Evolutionary conservation across 2,329 filamentous ascomycete genomes (phyloP).

Genomic region (Aspergillus japonicus): DNA sequence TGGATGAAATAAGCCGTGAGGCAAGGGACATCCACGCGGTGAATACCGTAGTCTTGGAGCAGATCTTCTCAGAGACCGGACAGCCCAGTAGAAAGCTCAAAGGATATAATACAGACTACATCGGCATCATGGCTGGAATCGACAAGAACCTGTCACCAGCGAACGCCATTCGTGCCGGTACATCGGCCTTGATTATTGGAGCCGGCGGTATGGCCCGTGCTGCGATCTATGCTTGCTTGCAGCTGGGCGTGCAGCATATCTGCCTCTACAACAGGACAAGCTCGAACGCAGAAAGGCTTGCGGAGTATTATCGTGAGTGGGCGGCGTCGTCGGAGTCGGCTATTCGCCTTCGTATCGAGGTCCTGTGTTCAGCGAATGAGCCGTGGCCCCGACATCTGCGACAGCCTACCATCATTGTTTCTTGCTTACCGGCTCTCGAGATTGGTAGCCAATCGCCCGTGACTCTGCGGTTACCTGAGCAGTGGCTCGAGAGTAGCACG

Average conservation of each 20-base stretch:
- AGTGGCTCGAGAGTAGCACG: conserved; percentile 24
- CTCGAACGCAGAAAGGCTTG: conserved; percentile 19
- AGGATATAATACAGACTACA: conserved; percentile 32
- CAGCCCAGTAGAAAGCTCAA: conserved; percentile 15
- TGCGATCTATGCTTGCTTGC: conserved; percentile 27
- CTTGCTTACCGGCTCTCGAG: background rate
- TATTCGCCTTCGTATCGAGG: conserved; percentile 2
- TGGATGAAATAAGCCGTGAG: conserved; percentile 23
- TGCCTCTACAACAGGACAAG: conserved; percentile 29
- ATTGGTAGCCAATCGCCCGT: background rate
- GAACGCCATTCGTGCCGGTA: conserved; percentile 22
- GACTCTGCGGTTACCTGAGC: conserved; percentile 11
- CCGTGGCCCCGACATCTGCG: conserved; percentile 20
- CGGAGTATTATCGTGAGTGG: conserved; percentile 17
- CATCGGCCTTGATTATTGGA: conserved; percentile 26
- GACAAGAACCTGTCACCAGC: conserved; percentile 26
- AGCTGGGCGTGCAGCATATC: conserved; percentile 26
- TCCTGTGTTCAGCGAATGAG: conserved; percentile 13
- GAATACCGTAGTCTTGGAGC: conserved; percentile 25
- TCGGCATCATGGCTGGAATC: conserved; percentile 30
- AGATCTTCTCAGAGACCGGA: background rate
- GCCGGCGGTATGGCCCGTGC: conserved; percentile 30
- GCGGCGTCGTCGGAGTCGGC: background rate
- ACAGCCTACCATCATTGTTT: conserved; percentile 22
- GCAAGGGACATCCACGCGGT: conserved; percentile 29